Conservation (phyloP, 2,329 filamentous ascomycete species). For the Penicillium sp. region DNA sequence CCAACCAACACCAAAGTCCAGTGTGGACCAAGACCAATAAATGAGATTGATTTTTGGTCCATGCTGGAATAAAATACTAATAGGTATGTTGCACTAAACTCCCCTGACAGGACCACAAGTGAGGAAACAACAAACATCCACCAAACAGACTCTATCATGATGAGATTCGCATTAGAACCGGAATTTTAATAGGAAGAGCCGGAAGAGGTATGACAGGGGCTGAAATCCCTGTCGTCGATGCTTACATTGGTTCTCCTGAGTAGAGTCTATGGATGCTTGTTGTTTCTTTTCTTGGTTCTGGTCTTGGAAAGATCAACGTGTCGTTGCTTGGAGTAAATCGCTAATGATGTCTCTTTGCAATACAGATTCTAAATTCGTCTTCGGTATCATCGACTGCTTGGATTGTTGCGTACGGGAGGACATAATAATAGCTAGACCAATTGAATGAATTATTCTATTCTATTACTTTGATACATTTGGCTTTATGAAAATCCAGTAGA, state of each 20-base stretch:
- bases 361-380: conserved; percentile 1
- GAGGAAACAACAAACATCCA: conserved; percentile 11
- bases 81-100: conserved; percentile 6
- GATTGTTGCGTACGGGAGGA: not conserved
- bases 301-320: not conserved
- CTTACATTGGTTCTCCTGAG: conserved; percentile 51
- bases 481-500: not conserved
- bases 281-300: conserved; percentile 8
- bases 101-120: not conserved
- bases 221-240: conserved; percentile 44
- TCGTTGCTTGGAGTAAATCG: conserved; percentile 9
- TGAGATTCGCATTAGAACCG: conserved; percentile 45
- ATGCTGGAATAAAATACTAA: conserved; percentile 8
- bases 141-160: conserved; percentile 35
- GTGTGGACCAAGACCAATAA: conserved; percentile 8
- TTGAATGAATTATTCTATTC: not conserved
- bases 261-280: conserved; percentile 23
- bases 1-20: conserved; percentile 5
- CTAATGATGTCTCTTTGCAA: conserved; percentile 12
- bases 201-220: conserved; percentile 47
- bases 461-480: not conserved
- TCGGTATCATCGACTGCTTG: not conserved
- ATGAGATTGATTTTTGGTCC: conserved; percentile 3
- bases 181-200: conserved; percentile 49
- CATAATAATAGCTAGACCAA: not conserved